A percentile compares a stretch with the other conserved stretches of the same genome.
phyloP scores from a whole-genome alignment of 2,329 filamentous ascomycete species.

The Aureobasidium sp. region DNA sequence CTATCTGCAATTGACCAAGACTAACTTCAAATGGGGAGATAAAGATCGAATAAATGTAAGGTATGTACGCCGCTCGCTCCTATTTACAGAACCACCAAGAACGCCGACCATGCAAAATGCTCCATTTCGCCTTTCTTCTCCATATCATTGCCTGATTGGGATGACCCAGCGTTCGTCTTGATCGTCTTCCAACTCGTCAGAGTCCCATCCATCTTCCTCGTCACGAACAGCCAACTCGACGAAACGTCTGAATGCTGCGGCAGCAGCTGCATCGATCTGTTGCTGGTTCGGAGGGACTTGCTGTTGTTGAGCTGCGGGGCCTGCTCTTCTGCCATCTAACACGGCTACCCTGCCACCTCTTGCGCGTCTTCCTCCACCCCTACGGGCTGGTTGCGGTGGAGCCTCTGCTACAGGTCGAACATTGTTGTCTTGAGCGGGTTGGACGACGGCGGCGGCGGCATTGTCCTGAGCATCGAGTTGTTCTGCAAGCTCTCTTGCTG shows the following conservation, averaged over 20 bases:
- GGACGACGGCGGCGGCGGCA: background rate
- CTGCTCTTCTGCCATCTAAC: conserved; percentile 1
- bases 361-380: background rate
- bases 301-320: background rate
- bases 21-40: conserved; percentile 37
- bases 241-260: conserved; percentile 42
- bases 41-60: background rate
- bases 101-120: conserved; percentile 3
- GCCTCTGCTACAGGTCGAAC: background rate
- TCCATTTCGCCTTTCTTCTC: background rate
- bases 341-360: conserved; percentile 1
- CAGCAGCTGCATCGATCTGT: conserved; percentile 21
- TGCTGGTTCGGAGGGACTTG: conserved; percentile 11
- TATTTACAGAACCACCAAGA: background rate
- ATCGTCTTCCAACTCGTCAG: conserved; percentile 47
- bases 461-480: conserved; percentile 14
- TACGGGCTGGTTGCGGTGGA: background rate
- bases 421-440: background rate
- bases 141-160: background rate
- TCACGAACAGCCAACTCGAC: conserved; percentile 46
- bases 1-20: no score
- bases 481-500: conserved; percentile 31
- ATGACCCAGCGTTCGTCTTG: conserved; percentile 19
- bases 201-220: conserved; percentile 54
- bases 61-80: conserved; percentile 4